phyloP scores from a whole-genome alignment of 2,329 filamentous ascomycete species.

The Orbilia javanica region DNA sequence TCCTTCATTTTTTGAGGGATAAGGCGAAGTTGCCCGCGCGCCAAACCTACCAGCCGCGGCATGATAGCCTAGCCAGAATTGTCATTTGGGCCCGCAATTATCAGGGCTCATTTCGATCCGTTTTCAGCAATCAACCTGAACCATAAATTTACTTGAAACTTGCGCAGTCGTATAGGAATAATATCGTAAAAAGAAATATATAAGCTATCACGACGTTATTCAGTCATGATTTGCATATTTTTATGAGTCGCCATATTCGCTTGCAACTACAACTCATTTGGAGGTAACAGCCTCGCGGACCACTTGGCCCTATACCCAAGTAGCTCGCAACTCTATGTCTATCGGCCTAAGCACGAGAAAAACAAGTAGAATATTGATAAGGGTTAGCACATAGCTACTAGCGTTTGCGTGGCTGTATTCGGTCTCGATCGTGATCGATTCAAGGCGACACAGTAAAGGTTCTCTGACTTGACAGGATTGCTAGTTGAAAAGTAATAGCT shows the following conservation, averaged over 20 bases:
- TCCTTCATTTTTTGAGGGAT: not conserved
- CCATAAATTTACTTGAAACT: not conserved
- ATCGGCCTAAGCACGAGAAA: not conserved
- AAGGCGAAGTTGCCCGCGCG: not conserved
- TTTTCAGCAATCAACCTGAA: not conserved
- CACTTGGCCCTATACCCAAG: not conserved
- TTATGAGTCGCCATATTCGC: not conserved
- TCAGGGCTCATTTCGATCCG: not conserved
- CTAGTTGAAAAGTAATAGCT: not conserved
- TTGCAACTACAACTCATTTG: not conserved
- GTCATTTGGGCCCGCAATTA: not conserved
- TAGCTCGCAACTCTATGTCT: not conserved
- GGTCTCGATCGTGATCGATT: not conserved
- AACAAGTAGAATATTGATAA: not conserved
- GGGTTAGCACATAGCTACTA: not conserved
- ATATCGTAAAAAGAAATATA: not conserved
- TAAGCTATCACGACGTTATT: not conserved
- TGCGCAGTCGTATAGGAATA: not conserved
- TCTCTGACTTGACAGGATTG: not conserved
- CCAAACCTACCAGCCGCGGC: not conserved
- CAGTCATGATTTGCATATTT: not conserved
- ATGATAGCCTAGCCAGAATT: not conserved
- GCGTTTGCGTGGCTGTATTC: slow-evolving; percentile 5
- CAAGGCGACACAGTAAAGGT: not conserved
- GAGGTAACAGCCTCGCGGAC: not conserved